Evolutionary conservation across 352 stramenopile genomes (phyloP).

Genomic region (Phytophthora tentaculata): DNA sequence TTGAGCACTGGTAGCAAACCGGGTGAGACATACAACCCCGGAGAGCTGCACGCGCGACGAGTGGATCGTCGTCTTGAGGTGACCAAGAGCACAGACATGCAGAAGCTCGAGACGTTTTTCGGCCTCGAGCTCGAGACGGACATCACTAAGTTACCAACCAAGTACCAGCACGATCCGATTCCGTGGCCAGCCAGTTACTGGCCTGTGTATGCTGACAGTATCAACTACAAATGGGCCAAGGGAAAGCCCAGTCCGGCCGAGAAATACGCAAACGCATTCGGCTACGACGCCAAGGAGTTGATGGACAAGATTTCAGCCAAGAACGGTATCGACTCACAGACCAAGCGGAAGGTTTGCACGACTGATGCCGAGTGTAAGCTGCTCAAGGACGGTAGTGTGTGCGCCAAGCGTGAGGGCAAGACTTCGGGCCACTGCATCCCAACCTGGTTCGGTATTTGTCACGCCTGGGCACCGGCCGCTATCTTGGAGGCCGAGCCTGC

Average conservation of each 20-base stretch:
- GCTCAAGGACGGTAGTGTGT: constrained; percentile 51
- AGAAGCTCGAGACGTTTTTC: constrained; percentile 60
- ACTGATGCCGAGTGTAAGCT: constrained; percentile 36
- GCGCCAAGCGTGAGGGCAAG: constrained; percentile 41
- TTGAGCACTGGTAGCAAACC: constrained; percentile 10
- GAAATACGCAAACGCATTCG: constrained; percentile 61
- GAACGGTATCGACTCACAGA: constrained; percentile 55
- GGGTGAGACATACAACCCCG: constrained; percentile 19
- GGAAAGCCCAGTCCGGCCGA: constrained; percentile 46
- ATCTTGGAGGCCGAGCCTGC: constrained; percentile 56
- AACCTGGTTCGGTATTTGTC: constrained; percentile 68
- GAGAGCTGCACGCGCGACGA: constrained; percentile 7
- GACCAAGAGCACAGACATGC: constrained; percentile 49
- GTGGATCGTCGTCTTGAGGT: constrained; percentile 39
- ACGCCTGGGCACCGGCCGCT: constrained; percentile 62
- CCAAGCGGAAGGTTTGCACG: constrained; percentile 36
- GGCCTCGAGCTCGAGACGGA: constrained; percentile 51
- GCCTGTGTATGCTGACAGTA: constrained; percentile 65
- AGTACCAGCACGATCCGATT: constrained; percentile 47
- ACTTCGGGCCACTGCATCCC: constrained; percentile 53
- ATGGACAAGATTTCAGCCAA: constrained; percentile 55
- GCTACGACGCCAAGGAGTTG: constrained; percentile 45
- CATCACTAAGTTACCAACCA: constrained; percentile 57
- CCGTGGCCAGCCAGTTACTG: constrained; percentile 79
- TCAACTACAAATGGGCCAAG: constrained; percentile 63